Base-by-base conservation (phyloP, 2,329 filamentous ascomycete genomes). In the Fusarium temperatum region DNA sequence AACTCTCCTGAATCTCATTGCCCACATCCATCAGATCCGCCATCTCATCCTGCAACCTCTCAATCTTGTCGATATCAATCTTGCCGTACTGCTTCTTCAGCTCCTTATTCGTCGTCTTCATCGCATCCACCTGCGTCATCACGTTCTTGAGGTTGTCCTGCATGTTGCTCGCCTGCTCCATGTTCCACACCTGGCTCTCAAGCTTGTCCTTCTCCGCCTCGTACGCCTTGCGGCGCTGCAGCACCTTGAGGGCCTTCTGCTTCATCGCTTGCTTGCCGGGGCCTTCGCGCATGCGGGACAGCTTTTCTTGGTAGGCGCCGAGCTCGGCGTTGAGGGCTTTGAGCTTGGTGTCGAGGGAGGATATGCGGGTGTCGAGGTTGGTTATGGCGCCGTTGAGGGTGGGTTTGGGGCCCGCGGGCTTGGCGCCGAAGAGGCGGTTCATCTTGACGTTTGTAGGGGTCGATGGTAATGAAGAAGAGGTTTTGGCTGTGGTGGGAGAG, bases 111-210 rank as follows among this genome's bases (percentile, higher is more conserved):
- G 96, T 98, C 4, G 93, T 95, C 89, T 98, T 97, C 90, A 99
- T 96, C 17, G 96, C 95, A 82, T 98, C 96, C 50, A 98, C 95
- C 35, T 96, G 98, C 24, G 95, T 97, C 95, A 98, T 98, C 73
- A 96, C 96, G 83, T 98, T 98, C 83, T 97, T 96, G 60, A 99
- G 89, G 81, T 98, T 98, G 85, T 98, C 96, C 85, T 97, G 95
- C 96, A 98, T 98, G 89, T 95, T 97, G 81, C 93, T 93, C 7
- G 96, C 95, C 84, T 98, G 95, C 85, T 98, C 95, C 95, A 99
- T 98, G 85, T 98, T 98, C 95, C 95, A 98, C 28, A 94, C 94
- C 85, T 99, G 96, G 75, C 92, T 89, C 84, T 97, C 93, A 61
- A 98, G 91, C 84, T 98, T 95, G 79, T 98, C 95, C 75, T 96